These are phyloP conservation scores for Bothriochloa decipiens DNA, from an alignment of 176 grass and related monocot genomes.

Conservation along the genomic window DNA sequence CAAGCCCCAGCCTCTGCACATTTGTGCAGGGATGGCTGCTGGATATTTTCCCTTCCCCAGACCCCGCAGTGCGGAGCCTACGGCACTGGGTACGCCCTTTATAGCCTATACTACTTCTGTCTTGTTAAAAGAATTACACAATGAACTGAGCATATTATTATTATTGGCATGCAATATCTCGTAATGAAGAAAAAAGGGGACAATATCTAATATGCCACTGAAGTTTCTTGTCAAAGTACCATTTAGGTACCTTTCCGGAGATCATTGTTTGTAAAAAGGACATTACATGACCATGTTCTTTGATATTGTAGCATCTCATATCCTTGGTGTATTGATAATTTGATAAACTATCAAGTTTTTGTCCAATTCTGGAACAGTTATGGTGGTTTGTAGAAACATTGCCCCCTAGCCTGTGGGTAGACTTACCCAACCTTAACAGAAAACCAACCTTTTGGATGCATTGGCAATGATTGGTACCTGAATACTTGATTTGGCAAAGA, in stretches of 20 bases:
- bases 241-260: background rate
- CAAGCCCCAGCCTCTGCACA: too few relatives aligned
- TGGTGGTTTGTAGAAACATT: background rate
- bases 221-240: constrained; percentile 12
- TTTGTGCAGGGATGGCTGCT: too few relatives aligned
- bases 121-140: background rate
- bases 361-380: constrained; percentile 8
- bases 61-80: too few relatives aligned
- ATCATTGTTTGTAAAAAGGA: background rate
- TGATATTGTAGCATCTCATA: background rate
- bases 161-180: background rate
- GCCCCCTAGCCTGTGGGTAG: background rate
- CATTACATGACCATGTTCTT: background rate
- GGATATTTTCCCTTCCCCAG: too few relatives aligned
- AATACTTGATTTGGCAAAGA: background rate
- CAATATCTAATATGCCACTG: background rate
- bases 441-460: constrained; percentile 14
- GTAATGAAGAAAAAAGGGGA: background rate
- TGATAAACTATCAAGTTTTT: background rate
- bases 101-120: too few relatives aligned
- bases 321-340: constrained; percentile 1
- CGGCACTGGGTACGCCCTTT: too few relatives aligned
- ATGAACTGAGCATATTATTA: background rate
- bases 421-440: background rate
- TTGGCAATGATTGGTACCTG: constrained; percentile 7